Conservation (phyloP, 345 rosid species). For the Brassica carinata region DNA sequence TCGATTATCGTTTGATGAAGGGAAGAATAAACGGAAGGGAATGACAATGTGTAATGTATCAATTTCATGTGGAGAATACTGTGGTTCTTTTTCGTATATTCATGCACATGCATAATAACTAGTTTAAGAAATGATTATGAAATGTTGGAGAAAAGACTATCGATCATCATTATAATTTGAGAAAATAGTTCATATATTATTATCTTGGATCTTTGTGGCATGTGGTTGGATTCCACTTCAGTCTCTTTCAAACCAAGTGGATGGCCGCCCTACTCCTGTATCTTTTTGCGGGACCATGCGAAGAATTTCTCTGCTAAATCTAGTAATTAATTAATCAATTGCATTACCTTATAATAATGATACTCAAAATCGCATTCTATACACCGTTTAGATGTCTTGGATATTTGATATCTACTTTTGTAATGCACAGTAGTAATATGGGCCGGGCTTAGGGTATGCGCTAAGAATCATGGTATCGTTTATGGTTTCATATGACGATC, state of each 20-base stretch:
- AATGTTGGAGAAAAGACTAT: neutral
- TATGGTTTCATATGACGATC: neutral
- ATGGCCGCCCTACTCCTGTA: conserved; percentile 26
- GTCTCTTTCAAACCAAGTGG: conserved; percentile 54
- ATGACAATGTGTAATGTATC: neutral
- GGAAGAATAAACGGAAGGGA: neutral
- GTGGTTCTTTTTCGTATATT: conserved; percentile 15
- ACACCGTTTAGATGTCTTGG: neutral
- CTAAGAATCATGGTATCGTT: neutral
- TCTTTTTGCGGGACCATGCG: neutral
- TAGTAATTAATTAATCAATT: neutral
- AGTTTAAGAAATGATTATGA: neutral
- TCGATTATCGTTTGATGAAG: neutral
- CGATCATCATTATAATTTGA: neutral
- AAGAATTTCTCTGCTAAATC: neutral
- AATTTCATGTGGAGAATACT: conserved; percentile 4
- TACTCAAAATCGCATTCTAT: neutral
- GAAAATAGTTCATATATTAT: neutral
- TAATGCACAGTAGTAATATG: neutral
- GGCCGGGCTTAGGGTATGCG: conserved; percentile 2
- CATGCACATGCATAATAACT: conserved; percentile 25
- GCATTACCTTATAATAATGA: neutral
- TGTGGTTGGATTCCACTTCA: conserved; percentile 57
- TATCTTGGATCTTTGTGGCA: conserved; percentile 23
- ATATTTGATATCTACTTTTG: neutral